A percentile compares a stretch with the other conserved stretches of the same genome.
These are phyloP conservation scores for Gloeopeniophorella convolvens DNA, from an alignment of 768 basidiomycete genomes.

Conservation along the genomic window DNA sequence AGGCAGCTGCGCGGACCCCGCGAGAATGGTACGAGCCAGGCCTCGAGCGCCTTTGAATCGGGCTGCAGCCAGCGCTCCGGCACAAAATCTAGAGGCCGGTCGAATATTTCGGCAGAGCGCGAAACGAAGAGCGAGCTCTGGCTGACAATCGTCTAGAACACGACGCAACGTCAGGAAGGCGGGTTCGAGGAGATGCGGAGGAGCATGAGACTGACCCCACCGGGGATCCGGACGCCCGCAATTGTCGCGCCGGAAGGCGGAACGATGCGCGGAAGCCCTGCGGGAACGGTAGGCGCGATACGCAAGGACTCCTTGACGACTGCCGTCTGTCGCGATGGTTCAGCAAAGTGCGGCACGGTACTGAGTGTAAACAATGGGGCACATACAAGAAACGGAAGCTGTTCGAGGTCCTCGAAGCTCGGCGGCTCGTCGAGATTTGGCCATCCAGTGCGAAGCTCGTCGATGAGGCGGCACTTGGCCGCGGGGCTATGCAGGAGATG, in stretches of 20 bases:
- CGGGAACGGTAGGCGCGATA: neutral
- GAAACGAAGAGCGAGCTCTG: constrained; percentile 15
- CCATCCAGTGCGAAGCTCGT: constrained; percentile 6
- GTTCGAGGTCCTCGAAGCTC: constrained; percentile 9
- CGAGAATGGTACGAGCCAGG: constrained; percentile 18
- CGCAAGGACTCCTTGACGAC: constrained; percentile 14
- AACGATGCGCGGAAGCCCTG: constrained; percentile 10
- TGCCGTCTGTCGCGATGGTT: constrained; percentile 7
- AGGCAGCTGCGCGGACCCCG: constrained; percentile 21
- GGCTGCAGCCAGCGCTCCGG: constrained; percentile 20
- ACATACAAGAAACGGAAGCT: constrained; percentile 14
- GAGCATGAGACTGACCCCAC: constrained; percentile 5
- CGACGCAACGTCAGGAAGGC: neutral
- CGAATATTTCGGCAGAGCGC: constrained; percentile 11
- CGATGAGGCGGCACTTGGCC: neutral
- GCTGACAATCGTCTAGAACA: constrained; percentile 8
- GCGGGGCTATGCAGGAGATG: constrained; percentile 4
- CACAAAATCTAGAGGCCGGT: constrained; percentile 11
- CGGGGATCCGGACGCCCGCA: constrained; percentile 6
- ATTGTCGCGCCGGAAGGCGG: constrained; percentile 10
- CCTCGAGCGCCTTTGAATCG: constrained; percentile 9
- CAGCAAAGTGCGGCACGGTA: neutral
- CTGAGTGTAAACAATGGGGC: neutral
- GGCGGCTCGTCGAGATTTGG: constrained; percentile 7
- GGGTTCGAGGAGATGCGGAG: neutral